phyloP scores from a whole-genome alignment of 257 asterid genomes.

The Jaltomata sinuosa region DNA sequence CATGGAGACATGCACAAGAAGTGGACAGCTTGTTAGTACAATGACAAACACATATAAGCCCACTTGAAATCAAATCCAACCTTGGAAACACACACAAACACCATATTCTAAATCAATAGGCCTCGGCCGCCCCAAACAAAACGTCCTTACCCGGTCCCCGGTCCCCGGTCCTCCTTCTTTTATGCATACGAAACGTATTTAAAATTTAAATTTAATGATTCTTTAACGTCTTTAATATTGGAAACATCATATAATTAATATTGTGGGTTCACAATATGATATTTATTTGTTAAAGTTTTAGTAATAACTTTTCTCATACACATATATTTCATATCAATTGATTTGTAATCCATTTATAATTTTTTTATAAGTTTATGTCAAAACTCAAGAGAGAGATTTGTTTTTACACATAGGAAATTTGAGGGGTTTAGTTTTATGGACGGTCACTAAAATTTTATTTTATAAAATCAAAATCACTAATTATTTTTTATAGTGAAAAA shows the following conservation, averaged over 20 bases:
- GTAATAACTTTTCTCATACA: not conserved
- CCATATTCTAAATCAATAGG: not conserved
- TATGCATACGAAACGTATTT: not conserved
- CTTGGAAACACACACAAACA: slow-evolving; percentile 6
- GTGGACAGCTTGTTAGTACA: slow-evolving; percentile 56
- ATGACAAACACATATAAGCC: slow-evolving; percentile 29
- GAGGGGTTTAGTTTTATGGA: not conserved
- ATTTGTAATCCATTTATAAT: not conserved
- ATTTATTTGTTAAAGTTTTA: not conserved
- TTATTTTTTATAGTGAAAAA: not conserved
- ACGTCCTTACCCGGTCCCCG: not conserved
- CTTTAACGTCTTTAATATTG: not conserved
- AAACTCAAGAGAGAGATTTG: not conserved
- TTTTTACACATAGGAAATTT: not conserved
- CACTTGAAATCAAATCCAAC: slow-evolving; percentile 26
- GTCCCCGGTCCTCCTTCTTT: not conserved
- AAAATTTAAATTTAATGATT: not conserved
- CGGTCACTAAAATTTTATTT: not conserved
- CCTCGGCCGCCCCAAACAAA: not conserved
- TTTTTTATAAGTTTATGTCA: not conserved
- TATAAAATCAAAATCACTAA: not conserved
- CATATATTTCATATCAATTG: not conserved
- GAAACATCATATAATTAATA: not conserved
- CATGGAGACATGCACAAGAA: slow-evolving; percentile 46
- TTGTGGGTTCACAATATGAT: not conserved